Evolutionary conservation across 192 early-diverging fungal species (phyloP).

Genomic region (Linnemannia elongata): DNA sequence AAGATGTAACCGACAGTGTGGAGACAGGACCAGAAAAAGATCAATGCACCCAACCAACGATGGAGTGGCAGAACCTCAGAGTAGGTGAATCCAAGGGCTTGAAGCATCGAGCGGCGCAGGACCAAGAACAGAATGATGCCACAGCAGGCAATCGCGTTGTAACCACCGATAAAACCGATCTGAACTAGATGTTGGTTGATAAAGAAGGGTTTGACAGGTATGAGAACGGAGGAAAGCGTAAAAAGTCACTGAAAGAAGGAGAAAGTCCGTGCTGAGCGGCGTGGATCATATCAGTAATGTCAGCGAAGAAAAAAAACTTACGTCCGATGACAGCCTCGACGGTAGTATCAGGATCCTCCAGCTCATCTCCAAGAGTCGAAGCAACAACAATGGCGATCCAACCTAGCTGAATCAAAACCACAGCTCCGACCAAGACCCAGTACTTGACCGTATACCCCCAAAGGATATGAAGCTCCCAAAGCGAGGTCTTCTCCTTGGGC

Average conservation of each 20-base stretch:
- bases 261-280: neutral
- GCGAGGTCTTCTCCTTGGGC: constrained; percentile 34
- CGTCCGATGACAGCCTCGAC: constrained; percentile 19
- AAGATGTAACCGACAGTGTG: constrained; percentile 48
- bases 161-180: constrained; percentile 30
- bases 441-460: constrained; percentile 54
- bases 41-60: constrained; percentile 50
- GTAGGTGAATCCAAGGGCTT: constrained; percentile 48
- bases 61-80: constrained; percentile 47
- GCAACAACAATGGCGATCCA: constrained; percentile 14
- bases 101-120: constrained; percentile 51
- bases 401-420: constrained; percentile 14
- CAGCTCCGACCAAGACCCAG: constrained; percentile 33
- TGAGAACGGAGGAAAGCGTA: neutral
- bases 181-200: constrained; percentile 6
- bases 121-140: constrained; percentile 40
- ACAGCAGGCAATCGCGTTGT: constrained; percentile 29
- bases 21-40: constrained; percentile 43
- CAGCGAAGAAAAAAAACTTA: constrained; percentile 22
- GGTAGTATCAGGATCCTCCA: neutral
- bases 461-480: constrained; percentile 50
- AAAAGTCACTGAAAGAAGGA: neutral
- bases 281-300: neutral
- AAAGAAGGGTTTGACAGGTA: no score
- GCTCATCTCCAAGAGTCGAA: neutral